Base-by-base conservation (phyloP, 345 rosid genomes). In the Euphorbia pulcherrima region DNA sequence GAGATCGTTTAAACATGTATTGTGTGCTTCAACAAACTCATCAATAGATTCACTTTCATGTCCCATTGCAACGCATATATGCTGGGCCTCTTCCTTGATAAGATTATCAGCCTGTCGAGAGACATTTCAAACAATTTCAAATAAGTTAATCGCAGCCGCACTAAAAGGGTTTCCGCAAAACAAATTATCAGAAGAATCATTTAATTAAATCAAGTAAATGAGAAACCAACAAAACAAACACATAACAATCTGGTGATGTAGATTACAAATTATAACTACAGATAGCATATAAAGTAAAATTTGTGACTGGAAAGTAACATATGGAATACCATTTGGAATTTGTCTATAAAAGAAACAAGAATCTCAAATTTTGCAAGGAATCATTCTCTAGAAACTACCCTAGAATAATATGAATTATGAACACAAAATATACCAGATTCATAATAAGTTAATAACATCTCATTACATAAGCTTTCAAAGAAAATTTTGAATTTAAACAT, bases 21-120 rank as follows among this genome's bases (percentile, higher is more conserved):
- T 83, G 82, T 86, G 99, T 62, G 98, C 99, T 71, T 90, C 97
- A 60, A 84, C 82, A 78, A 84, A 95, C 58, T 88, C 97, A 61
- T 87, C 97, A 41, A 92, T 86, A 53, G 92, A 74, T 79, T 88
- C 96, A 58, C 78, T 80, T 82, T 87, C 94, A 66, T 95, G 97
- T 51, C 96, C 97, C 98, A 92, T 88, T 48, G 97, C 88, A 50
- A 80, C 86, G 64, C 96, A 78, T 67, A 95, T 87, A 79, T 79
- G 70, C 52, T 79, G 80, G 68, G 78, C 90, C 72, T 95, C 99
- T 64, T 86, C 97, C 71, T 75, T 80, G 39, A 95, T 83, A 80
- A 86, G 76, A 63, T 63, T 55, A 73, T 86, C 87, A 52, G 98
- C 94, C 99, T 95, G 84, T 50, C 65, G 27, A 68, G 68, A 60